A percentile compares a stretch with the other conserved stretches of the same genome.
Evolutionary conservation across 169 alveolate genomes (phyloP).

Genomic region (Cyclospora cayetanensis): DNA sequence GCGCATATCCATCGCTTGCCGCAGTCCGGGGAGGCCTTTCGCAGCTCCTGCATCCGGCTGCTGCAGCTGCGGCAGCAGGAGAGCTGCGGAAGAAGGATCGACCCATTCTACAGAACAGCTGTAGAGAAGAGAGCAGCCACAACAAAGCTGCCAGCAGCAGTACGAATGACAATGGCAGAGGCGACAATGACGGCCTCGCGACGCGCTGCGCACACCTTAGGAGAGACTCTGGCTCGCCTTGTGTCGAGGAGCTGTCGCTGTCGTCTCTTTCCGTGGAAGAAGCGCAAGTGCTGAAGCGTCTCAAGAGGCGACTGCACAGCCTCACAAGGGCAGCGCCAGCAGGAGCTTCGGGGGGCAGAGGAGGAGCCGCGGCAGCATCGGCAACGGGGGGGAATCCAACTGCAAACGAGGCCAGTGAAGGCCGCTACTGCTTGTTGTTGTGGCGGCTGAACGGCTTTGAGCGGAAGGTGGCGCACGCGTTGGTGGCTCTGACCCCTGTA

Average conservation of each 20-base stretch:
- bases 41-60: conserved; percentile 22
- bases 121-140: not conserved
- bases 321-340: conserved; percentile 18
- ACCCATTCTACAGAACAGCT: not conserved
- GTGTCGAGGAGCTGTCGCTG: not conserved
- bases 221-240: not conserved
- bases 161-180: not conserved
- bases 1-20: conserved; percentile 22
- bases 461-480: conserved; percentile 41
- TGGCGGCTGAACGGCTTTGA: conserved; percentile 58
- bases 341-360: not conserved
- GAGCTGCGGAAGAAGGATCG: not conserved
- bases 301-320: not conserved
- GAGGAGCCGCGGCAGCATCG: not conserved
- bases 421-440: conserved; percentile 40
- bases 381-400: not conserved
- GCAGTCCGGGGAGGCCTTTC: conserved; percentile 6
- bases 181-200: not conserved
- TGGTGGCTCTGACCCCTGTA: conserved; percentile 14
- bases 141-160: conserved; percentile 16
- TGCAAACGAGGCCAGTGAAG: not conserved
- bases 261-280: not conserved
- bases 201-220: not conserved
- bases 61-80: conserved; percentile 17
- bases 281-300: not conserved